Percentiles rank a stretch among this genome's conserved stretches.
These are phyloP conservation scores for Nothophytophthora sp. DNA, from an alignment of 352 stramenopile genomes.

Conservation along the genomic window DNA sequence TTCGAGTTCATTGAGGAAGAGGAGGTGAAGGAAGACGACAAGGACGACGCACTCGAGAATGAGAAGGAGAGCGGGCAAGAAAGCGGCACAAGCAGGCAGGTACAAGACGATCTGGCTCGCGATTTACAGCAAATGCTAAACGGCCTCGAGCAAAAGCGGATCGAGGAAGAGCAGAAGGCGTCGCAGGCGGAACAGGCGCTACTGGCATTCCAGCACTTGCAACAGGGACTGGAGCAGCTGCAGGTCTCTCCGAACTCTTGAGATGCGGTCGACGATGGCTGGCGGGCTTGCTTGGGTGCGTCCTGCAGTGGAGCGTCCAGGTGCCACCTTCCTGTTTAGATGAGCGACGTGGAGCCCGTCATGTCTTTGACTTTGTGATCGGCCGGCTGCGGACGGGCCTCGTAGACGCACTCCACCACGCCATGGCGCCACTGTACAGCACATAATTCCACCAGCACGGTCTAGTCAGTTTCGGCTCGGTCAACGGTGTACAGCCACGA, in stretches of 20 bases:
- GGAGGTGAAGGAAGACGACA: constrained; percentile 31
- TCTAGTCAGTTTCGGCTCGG: constrained; percentile 6
- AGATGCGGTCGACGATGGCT: constrained; percentile 1
- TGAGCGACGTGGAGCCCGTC: constrained; percentile 49
- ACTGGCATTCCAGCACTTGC: constrained; percentile 49
- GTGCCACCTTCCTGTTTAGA: constrained; percentile 24
- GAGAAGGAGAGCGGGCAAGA: constrained; percentile 6
- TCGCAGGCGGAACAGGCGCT: constrained; percentile 47
- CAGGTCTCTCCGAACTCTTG: constrained; percentile 23
- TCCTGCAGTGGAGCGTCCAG: constrained; percentile 3
- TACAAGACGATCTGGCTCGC: constrained; percentile 36
- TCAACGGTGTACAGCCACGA: background rate
- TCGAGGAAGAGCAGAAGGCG: constrained; percentile 68
- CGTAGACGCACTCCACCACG: constrained; percentile 85
- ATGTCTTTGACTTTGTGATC: constrained; percentile 78
- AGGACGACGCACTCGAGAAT: constrained; percentile 9
- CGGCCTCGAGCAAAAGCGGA: constrained; percentile 53
- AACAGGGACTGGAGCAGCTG: constrained; percentile 34
- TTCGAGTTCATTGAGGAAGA: constrained; percentile 28
- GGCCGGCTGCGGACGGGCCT: constrained; percentile 69
- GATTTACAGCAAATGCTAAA: constrained; percentile 69
- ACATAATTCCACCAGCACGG: constrained; percentile 8
- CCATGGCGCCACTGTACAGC: constrained; percentile 74
- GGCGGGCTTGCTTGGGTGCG: background rate
- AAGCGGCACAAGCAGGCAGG: background rate